phyloP scores from a whole-genome alignment of 768 basidiomycete genomes.

The Rickenella mellea region DNA sequence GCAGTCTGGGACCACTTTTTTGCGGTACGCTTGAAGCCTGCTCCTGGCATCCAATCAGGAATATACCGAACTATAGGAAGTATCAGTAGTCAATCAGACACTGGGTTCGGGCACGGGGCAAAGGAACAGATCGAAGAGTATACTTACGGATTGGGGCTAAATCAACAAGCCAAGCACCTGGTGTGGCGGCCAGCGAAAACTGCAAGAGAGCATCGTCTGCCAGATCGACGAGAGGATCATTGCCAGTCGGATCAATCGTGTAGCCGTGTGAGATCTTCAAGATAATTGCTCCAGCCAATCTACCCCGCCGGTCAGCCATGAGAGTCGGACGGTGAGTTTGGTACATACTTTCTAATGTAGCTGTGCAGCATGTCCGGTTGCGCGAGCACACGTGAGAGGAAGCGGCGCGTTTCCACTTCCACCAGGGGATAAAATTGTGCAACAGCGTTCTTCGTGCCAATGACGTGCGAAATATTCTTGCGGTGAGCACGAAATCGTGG shows the following conservation, averaged over 20 bases:
- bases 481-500: conserved; percentile 14
- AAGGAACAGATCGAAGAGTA: not conserved
- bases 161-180: conserved; percentile 6
- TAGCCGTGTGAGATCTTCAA: conserved; percentile 8
- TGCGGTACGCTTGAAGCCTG: conserved; percentile 13
- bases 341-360: conserved; percentile 10
- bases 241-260: conserved; percentile 5
- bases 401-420: conserved; percentile 18
- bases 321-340: not conserved
- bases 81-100: not conserved
- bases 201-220: conserved; percentile 4
- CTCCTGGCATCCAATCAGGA: conserved; percentile 16
- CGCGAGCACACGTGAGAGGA: conserved; percentile 20
- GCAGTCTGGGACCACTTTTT: conserved; percentile 10
- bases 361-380: conserved; percentile 4
- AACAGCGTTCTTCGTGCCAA: conserved; percentile 16
- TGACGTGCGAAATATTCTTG: conserved; percentile 20
- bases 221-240: conserved; percentile 5
- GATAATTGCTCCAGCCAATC: conserved; percentile 5
- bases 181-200: conserved; percentile 2
- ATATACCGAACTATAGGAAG: conserved; percentile 13
- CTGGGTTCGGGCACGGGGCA: not conserved
- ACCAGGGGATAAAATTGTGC: conserved; percentile 17
- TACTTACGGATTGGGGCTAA: conserved; percentile 14
- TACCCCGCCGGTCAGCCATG: not conserved